Base-by-base conservation (phyloP, 2,329 filamentous ascomycete genomes). In the Nigrograna mackinnonii region DNA sequence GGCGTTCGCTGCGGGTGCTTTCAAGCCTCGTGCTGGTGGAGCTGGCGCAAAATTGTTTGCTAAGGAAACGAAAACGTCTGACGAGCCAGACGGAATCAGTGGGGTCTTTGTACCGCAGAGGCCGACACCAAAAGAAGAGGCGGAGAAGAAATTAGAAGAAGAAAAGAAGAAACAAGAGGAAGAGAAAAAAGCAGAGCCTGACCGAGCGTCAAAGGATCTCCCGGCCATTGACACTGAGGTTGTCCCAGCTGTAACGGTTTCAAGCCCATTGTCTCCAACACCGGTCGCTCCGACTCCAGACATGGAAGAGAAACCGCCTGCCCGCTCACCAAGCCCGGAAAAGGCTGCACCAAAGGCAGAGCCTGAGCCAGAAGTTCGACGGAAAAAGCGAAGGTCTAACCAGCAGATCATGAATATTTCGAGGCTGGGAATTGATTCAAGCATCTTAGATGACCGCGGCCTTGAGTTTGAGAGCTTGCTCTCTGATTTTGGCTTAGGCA, bases 401-500 rank as follows among this genome's bases (percentile, higher is more conserved):
- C 87, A 92, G 54, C 89, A 92, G 53, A 78, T 83, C 38, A 89
- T 86, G 64, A 92, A 94, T 60, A 80, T 94, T 14, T 80, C 86
- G 33, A 82, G 82, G 9, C 77, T 96, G 28, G 90, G 89, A 6
- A 80, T 96, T 35, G 89, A 96, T 58, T 79, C 87, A 1, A 77
- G 73, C 13, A 69, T 96, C n/a, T 73, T 96, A 39, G 87, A 90
- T 58, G 85, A 83, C 37, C 81, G 84, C 49, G 88, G 88, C 5
- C 77, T 84, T 5, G 89, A 96, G 40, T 92, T 96, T 57, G 86
- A 92, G 43, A 81, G 84, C 49, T 84, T 90, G 69, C 77, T 96
- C 22, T 85, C 89, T 50, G 89, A 95, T 62, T 89, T 96, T 64
- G 91, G 91, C 22, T 96, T 91, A 90, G 84, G 89, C 17, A 89